These are phyloP conservation scores for Endothia cerciana DNA, from an alignment of 2,329 filamentous ascomycete genomes.

Conservation along the genomic window DNA sequence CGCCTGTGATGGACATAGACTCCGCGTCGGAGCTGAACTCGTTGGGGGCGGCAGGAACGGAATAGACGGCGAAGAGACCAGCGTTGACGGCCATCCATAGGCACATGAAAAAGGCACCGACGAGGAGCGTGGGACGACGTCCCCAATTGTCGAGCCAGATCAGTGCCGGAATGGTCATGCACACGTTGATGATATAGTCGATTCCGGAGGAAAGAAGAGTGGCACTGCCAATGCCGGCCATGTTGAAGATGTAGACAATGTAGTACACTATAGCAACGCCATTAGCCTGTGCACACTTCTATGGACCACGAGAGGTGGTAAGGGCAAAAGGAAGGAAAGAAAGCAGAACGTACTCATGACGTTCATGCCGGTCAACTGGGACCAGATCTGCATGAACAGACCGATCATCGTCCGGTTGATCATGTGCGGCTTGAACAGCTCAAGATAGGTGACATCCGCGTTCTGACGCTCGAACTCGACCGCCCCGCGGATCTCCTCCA, in stretches of 20 bases:
- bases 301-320: too few species aligned
- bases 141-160: conserved; percentile 78
- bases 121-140: conserved; percentile 68
- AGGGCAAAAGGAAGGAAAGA: not conserved
- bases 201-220: conserved; percentile 70
- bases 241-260: conserved; percentile 71
- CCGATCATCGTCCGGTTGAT: conserved; percentile 74
- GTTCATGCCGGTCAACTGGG: conserved; percentile 77
- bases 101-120: conserved; percentile 68
- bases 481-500: conserved; percentile 73
- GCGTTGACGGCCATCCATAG: conserved; percentile 52
- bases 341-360: conserved; percentile 57
- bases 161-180: conserved; percentile 77
- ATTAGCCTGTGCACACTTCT: not conserved
- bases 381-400: conserved; percentile 76
- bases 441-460: conserved; percentile 69
- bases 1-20: conserved; percentile 52
- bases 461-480: conserved; percentile 74
- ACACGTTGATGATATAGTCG: conserved; percentile 78
- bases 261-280: conserved; percentile 58
- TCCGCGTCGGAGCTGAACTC: conserved; percentile 47
- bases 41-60: conserved; percentile 38
- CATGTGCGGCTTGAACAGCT: conserved; percentile 75
- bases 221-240: conserved; percentile 67
- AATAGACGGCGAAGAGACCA: conserved; percentile 49